These are phyloP conservation scores for Rhodamnia rubescens DNA, from an alignment of 345 rosid species.

Conservation along the genomic window DNA sequence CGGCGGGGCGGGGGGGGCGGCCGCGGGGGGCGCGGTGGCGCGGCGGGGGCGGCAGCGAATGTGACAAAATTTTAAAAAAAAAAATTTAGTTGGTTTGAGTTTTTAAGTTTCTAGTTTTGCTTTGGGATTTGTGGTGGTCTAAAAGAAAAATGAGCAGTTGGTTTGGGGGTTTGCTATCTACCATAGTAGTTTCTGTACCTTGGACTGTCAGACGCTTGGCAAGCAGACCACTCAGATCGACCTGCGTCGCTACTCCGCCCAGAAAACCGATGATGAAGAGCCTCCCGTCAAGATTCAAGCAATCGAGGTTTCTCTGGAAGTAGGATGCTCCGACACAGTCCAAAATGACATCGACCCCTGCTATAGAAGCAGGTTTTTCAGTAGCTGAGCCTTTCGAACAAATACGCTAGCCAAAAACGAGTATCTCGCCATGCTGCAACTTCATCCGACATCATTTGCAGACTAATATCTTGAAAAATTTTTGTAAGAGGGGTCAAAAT, in stretches of 20 bases:
- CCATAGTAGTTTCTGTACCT: slow-evolving; percentile 30
- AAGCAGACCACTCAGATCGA: slow-evolving; percentile 41
- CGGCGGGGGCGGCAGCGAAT: too few relatives aligned
- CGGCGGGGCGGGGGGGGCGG: too few relatives aligned
- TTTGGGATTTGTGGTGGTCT: too few relatives aligned
- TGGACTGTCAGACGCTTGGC: slow-evolving; percentile 76
- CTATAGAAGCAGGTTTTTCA: neutral
- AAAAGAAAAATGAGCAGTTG: too few relatives aligned
- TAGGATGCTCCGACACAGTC: slow-evolving; percentile 80
- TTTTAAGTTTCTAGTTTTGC: too few relatives aligned
- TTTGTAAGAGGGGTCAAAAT: neutral
- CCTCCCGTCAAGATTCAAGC: slow-evolving; percentile 76
- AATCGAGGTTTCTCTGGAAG: slow-evolving; percentile 60
- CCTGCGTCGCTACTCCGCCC: slow-evolving; percentile 54
- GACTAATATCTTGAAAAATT: neutral
- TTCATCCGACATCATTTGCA: neutral
- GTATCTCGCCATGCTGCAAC: neutral
- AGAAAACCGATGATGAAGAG: slow-evolving; percentile 67
- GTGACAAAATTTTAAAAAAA: too few relatives aligned
- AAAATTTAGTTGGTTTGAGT: too few relatives aligned
- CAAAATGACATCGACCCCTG: slow-evolving; percentile 78
- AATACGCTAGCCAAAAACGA: neutral
- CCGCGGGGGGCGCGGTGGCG: too few relatives aligned
- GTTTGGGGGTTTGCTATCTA: too few relatives aligned
- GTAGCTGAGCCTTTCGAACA: neutral